phyloP scores from a whole-genome alignment of 2,329 filamentous ascomycete species.

The Calonectria fujianensis region DNA sequence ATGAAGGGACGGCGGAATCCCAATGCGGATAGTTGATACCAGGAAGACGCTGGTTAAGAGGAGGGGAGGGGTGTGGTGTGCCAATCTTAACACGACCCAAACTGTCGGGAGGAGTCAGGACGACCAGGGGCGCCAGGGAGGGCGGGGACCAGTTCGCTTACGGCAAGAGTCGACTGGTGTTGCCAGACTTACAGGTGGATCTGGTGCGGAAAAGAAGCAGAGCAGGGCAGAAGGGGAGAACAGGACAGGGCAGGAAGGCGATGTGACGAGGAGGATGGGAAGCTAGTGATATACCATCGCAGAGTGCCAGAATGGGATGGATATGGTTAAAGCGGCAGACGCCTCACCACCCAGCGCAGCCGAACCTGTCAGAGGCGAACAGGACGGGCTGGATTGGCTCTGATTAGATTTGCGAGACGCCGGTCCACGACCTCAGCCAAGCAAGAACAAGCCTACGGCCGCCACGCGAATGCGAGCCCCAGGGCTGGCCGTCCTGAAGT shows the following conservation, averaged over 20 bases:
- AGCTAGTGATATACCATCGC: slow-evolving; percentile 44
- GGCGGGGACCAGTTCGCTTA: slow-evolving; percentile 37
- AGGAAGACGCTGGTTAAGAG: slow-evolving; percentile 52
- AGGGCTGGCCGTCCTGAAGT: slow-evolving; percentile 45
- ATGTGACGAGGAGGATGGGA: slow-evolving; percentile 35
- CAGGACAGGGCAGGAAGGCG: slow-evolving; percentile 38
- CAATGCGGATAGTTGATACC: slow-evolving; percentile 54
- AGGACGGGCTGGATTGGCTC: slow-evolving; percentile 44
- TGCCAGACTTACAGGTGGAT: slow-evolving; percentile 40
- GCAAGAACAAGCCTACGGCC: slow-evolving; percentile 44
- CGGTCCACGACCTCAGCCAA: slow-evolving; percentile 50
- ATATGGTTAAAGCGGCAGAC: slow-evolving; percentile 39
- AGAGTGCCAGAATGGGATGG: slow-evolving; percentile 34
- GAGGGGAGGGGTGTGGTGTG: slow-evolving; percentile 51
- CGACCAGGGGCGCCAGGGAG: slow-evolving; percentile 44
- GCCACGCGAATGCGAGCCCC: slow-evolving; percentile 51
- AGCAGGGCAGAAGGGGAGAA: slow-evolving; percentile 39
- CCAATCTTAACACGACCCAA: slow-evolving; percentile 58
- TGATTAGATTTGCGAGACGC: slow-evolving; percentile 54
- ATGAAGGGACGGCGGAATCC: slow-evolving; percentile 53
- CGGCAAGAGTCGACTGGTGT: slow-evolving; percentile 45
- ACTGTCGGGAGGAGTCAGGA: slow-evolving; percentile 53
- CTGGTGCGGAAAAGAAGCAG: slow-evolving; percentile 38
- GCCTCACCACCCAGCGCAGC: slow-evolving; percentile 44
- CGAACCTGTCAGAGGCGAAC: slow-evolving; percentile 46